Conservation (phyloP, 441 rosid species). For the Metrosideros polymorpha region DNA sequence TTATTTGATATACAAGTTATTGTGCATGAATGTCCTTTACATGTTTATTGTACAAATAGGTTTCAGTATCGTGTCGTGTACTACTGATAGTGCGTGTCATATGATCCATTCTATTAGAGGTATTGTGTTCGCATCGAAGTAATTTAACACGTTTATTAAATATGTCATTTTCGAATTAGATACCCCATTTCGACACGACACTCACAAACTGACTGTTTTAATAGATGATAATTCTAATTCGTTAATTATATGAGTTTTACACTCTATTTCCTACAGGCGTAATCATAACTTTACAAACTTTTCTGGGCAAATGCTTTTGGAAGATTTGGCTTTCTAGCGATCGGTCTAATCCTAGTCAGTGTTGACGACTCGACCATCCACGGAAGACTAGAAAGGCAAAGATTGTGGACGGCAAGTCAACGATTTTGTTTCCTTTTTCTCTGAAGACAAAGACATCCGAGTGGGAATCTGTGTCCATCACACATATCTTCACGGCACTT, state of each 20-base stretch:
- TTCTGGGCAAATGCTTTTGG: neutral
- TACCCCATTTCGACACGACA: no score
- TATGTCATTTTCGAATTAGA: neutral
- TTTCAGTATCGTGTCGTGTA: neutral
- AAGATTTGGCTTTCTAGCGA: neutral
- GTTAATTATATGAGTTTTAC: neutral
- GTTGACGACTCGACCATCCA: neutral
- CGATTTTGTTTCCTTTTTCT: neutral
- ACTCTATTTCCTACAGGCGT: neutral
- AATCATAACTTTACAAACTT: neutral
- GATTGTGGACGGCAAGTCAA: neutral
- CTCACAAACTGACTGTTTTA: rapidly evolving
- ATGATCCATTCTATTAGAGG: rapidly evolving
- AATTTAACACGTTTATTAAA: rapidly evolving
- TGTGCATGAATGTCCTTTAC: neutral
- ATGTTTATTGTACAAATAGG: neutral
- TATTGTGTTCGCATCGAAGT: rapidly evolving
- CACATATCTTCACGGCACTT: neutral
- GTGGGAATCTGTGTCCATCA: neutral
- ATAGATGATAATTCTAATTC: neutral
- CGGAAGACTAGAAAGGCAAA: neutral
- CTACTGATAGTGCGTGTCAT: rapidly evolving
- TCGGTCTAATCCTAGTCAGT: neutral
- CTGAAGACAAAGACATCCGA: neutral
- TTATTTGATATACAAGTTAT: neutral